phyloP scores from a whole-genome alignment of 164 flowering plant species.

The Euptelea pleiosperma region DNA sequence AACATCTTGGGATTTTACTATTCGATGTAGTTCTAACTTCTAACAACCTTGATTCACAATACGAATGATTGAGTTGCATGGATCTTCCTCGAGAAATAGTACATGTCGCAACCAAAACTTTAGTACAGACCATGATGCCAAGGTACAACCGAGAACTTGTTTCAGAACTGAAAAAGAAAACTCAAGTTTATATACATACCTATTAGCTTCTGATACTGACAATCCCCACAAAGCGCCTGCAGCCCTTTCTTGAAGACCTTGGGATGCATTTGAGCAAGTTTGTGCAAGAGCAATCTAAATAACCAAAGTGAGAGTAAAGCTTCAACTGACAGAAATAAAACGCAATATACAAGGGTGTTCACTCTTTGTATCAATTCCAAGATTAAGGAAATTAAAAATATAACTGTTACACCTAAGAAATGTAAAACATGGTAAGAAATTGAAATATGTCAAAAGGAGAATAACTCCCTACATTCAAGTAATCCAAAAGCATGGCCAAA shows the following conservation, averaged over 20 bases:
- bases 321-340: slow-evolving; percentile 7
- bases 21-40: no score
- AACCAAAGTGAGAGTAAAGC: slow-evolving; percentile 15
- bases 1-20: no score
- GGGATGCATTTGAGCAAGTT: slow-evolving; percentile 78
- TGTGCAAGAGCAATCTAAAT: slow-evolving; percentile 92
- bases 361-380: no score
- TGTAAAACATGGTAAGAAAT: no score
- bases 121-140: background rate
- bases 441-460: no score
- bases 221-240: slow-evolving; percentile 99
- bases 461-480: background rate
- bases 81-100: background rate
- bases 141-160: no score
- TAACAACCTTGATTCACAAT: no score
- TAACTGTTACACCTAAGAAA: no score
- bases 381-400: no score
- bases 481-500: no score
- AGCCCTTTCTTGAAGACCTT: slow-evolving; percentile 97
- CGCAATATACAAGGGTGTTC: no score
- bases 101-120: background rate
- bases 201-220: slow-evolving; percentile 95
- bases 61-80: slow-evolving; percentile 3
- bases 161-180: background rate
- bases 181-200: slow-evolving; percentile 35